These are phyloP conservation scores for Fusarium verrucosum DNA, from an alignment of 2,329 filamentous ascomycete species.

Conservation along the genomic window DNA sequence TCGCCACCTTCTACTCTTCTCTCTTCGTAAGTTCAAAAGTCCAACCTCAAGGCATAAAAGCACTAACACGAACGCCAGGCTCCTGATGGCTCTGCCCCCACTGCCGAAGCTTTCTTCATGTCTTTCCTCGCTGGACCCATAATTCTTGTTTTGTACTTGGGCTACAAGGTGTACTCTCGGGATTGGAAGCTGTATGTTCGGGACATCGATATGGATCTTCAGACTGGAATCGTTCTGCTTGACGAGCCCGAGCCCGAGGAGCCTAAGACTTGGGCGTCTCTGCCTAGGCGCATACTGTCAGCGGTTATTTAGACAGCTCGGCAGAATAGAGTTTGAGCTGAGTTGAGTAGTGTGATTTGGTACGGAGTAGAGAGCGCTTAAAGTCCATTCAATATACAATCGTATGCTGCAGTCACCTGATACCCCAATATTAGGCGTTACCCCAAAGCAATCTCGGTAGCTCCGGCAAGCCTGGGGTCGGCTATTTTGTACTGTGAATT, in stretches of 20 bases:
- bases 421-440: background rate
- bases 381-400: background rate
- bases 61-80: background rate
- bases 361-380: no score
- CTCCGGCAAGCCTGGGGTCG: background rate
- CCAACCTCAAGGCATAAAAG: no score
- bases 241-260: slow-evolving; percentile 71
- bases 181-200: slow-evolving; percentile 68
- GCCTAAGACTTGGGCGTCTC: slow-evolving; percentile 50
- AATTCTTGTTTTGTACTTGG: slow-evolving; percentile 71
- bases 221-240: slow-evolving; percentile 80
- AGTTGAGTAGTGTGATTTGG: background rate
- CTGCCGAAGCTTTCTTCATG: slow-evolving; percentile 75
- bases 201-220: slow-evolving; percentile 81
- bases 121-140: slow-evolving; percentile 75
- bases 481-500: background rate
- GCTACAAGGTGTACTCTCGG: slow-evolving; percentile 77
- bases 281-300: slow-evolving; percentile 8
- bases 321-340: background rate
- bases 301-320: slow-evolving; percentile 10
- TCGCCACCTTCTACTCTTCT: slow-evolving; percentile 84
- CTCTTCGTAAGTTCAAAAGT: slow-evolving; percentile 16
- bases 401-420: no score
- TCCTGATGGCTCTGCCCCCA: slow-evolving; percentile 71
- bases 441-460: background rate